Evolutionary conservation across 176 grass and related monocot species (phyloP), one percentile per base, ranked within the genome.

Genomic region (Hordeum marinum): DNA sequence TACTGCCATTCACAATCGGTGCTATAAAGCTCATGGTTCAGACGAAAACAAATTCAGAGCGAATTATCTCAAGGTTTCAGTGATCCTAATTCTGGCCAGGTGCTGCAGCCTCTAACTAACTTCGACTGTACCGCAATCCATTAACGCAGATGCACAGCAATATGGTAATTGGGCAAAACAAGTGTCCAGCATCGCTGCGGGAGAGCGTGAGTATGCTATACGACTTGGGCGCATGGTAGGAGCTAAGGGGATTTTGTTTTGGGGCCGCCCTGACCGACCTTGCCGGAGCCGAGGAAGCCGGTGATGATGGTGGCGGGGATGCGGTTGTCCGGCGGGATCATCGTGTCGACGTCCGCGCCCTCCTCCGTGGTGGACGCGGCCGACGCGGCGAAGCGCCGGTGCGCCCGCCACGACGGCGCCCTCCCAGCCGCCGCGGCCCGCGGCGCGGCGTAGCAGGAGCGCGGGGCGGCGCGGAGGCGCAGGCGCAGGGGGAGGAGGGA

Each of bases 291-390:
- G 24, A 99, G 90, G 86, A 99, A 96, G 50, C 96, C 96, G 7
- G 93, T 99, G 86, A 99, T 99, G 68, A 92, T 99, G 72, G 96
- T 99, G 76, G 93, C 96, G 0, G 93, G 96, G 81, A 99, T 94
- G 45, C 93, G 93, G 72, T 95, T 81, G 52, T 99, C 96, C 20
- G 91, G 88, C 2, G 90, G 93, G n/a, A 95, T 94, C 79, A 88
- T n/a, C 29, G 83, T 89, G 25, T 79, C 68, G 4, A 65, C 55
- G 12, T 58, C 93, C 1, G 83, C 13, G 11, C 52, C 85, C 35
- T 91, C 95, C 18, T 86, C 87, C 11, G 89, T 75, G 7, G 85
- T 80, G 6, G 92, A 65, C 31, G 91, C 70, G 0, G 93, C 91
- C 8, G 93, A 86, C 9, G 91, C 87, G 12, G 91, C 81, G 64